Conservation (phyloP, 164 flowering plant species). For the Dillenia turbinata region DNA sequence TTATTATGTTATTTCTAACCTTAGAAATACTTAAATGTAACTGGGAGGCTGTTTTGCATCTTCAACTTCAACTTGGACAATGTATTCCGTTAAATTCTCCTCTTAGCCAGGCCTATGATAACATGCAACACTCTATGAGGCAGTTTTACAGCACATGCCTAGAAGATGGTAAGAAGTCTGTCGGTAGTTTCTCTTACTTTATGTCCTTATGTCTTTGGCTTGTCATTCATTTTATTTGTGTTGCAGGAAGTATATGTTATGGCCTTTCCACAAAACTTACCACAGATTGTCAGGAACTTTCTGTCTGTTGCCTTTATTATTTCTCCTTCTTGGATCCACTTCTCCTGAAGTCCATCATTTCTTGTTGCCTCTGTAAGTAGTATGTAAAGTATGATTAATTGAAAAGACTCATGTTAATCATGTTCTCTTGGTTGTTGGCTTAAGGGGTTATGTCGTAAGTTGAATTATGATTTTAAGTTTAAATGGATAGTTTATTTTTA, state of each 20-base stretch:
- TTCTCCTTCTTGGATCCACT: conserved; percentile 48
- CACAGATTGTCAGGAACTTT: conserved; percentile 67
- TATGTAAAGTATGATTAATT: background rate
- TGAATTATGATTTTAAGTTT: no score
- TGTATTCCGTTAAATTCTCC: conserved; percentile 34
- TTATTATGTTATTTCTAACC: background rate
- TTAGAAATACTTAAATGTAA: background rate
- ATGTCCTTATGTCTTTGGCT: conserved; percentile 1
- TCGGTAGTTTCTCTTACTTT: background rate
- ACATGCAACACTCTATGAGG: conserved; percentile 36
- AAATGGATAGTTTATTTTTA: no score
- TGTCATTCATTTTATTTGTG: conserved; percentile 4
- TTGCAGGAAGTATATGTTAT: conserved; percentile 45
- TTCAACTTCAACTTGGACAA: conserved; percentile 68
- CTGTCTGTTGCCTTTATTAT: conserved; percentile 73
- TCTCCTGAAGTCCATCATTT: conserved; percentile 56
- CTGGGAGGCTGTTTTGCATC: conserved; percentile 61
- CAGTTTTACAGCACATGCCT: conserved; percentile 39
- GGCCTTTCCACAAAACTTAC: conserved; percentile 78
- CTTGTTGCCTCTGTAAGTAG: conserved; percentile 77
- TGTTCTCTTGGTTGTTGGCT: no score
- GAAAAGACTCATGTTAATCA: no score
- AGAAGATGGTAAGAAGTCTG: conserved; percentile 28
- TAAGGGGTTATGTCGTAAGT: no score
- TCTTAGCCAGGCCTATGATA: conserved; percentile 50